phyloP scores from a whole-genome alignment of 306 rosid species.

The Cicer arietinum region DNA sequence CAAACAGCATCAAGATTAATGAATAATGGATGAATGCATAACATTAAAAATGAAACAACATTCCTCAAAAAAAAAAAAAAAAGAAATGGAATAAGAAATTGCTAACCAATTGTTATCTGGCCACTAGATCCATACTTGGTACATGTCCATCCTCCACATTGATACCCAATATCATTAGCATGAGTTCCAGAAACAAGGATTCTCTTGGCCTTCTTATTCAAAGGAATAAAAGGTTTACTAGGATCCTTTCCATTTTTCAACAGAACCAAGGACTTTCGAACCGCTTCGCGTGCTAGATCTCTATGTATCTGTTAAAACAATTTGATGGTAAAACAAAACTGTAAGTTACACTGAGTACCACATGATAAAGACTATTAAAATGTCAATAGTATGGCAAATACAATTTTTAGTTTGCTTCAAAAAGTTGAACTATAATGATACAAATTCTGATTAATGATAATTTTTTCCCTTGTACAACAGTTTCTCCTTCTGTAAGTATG shows the following conservation, averaged over 20 bases:
- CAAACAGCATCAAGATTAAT: not conserved
- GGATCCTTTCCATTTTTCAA: constrained; percentile 77
- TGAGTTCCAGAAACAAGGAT: constrained; percentile 83
- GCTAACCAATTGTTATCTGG: constrained; percentile 63
- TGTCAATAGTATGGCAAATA: not conserved
- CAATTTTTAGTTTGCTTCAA: no score
- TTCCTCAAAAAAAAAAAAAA: not conserved
- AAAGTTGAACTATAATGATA: not conserved
- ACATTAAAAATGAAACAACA: not conserved
- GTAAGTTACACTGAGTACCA: not conserved
- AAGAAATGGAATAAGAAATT: not conserved
- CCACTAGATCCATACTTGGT: constrained; percentile 65
- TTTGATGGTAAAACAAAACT: not conserved
- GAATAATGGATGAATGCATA: not conserved
- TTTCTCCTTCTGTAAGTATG: not conserved
- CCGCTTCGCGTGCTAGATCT: constrained; percentile 81
- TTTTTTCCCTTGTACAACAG: not conserved
- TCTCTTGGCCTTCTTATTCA: constrained; percentile 59
- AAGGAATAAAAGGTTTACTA: constrained; percentile 66
- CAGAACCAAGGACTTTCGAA: constrained; percentile 83
- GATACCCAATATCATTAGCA: constrained; percentile 83
- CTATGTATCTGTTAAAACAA: constrained; percentile 62
- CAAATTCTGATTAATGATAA: not conserved
- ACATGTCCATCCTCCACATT: constrained; percentile 87
- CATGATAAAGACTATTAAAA: not conserved